Percentiles rank a stretch among this genome's conserved stretches.
Conservation (phyloP, 164 flowering plant species). For the Macadamia integrifolia region DNA sequence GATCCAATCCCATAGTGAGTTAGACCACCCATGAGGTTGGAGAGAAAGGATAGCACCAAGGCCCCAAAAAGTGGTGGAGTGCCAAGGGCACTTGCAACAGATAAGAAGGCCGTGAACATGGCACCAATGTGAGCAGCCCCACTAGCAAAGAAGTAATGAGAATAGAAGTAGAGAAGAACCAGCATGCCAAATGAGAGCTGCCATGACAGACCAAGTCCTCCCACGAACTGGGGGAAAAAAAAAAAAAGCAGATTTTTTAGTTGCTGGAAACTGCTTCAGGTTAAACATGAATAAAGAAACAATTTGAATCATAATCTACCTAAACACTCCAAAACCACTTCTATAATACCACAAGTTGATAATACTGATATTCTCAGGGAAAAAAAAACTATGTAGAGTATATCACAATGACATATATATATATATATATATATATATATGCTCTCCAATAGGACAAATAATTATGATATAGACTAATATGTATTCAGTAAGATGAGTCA, state of each 20-base stretch:
- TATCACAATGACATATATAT: no score
- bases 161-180: slow-evolving; percentile 86
- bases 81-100: slow-evolving; percentile 85
- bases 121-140: slow-evolving; percentile 98
- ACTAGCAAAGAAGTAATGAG: slow-evolving; percentile 95
- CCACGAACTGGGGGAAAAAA: slow-evolving; percentile 62
- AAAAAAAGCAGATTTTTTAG: slow-evolving; percentile 7
- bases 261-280: not conserved
- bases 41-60: slow-evolving; percentile 74
- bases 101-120: slow-evolving; percentile 90
- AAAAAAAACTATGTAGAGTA: no score
- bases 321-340: not conserved
- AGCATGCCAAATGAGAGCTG: slow-evolving; percentile 82
- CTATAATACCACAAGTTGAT: not conserved
- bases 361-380: no score
- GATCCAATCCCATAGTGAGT: slow-evolving; percentile 92
- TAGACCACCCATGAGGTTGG: slow-evolving; percentile 92
- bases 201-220: slow-evolving; percentile 92
- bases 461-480: no score
- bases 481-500: no score
- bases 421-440: no score
- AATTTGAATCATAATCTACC: not conserved
- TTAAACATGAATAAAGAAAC: not conserved
- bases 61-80: slow-evolving; percentile 83
- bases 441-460: no score